Conservation (phyloP, 495 filamentous ascomycete species). For the Aspergillus bridgeri region DNA sequence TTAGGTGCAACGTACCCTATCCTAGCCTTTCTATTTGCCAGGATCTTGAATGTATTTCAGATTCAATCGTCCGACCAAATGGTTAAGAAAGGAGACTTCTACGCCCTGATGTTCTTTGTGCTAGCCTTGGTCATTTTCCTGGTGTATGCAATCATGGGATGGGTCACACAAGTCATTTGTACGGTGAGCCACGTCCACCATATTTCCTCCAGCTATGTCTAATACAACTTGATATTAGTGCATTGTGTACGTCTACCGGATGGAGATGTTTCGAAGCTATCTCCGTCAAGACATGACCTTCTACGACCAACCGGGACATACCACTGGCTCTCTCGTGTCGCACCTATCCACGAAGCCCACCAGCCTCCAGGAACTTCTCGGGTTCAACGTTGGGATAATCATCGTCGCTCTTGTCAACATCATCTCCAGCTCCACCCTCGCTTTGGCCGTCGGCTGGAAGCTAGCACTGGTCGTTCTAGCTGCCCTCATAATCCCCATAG, state of each 20-base stretch:
- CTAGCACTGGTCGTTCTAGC: conserved; percentile 52
- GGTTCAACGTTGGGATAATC: conserved; percentile 29
- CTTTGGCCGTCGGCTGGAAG: conserved; percentile 49
- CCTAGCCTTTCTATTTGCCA: conserved; percentile 25
- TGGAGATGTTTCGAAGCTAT: conserved; percentile 57
- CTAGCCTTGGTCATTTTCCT: conserved; percentile 47
- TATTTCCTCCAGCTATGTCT: background rate
- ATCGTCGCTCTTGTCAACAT: conserved; percentile 38
- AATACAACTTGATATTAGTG: conserved; percentile 1
- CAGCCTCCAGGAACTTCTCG: conserved; percentile 39
- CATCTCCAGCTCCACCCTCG: conserved; percentile 28
- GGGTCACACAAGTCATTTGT: conserved; percentile 47
- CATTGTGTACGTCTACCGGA: conserved; percentile 45
- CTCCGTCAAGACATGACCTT: conserved; percentile 57
- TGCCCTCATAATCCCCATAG: conserved; percentile 47
- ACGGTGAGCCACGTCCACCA: conserved; percentile 8
- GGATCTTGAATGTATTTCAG: conserved; percentile 28
- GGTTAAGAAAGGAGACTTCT: conserved; percentile 43
- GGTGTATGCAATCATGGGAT: conserved; percentile 54
- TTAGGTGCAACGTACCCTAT: conserved; percentile 15
- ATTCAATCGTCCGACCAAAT: conserved; percentile 21
- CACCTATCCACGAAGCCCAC: conserved; percentile 54
- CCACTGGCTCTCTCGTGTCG: conserved; percentile 58
- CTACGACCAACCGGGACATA: conserved; percentile 62
- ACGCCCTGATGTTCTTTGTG: conserved; percentile 61